These are phyloP conservation scores for Vitis rotundifolia DNA, from an alignment of 164 flowering plant species.

Conservation along the genomic window DNA sequence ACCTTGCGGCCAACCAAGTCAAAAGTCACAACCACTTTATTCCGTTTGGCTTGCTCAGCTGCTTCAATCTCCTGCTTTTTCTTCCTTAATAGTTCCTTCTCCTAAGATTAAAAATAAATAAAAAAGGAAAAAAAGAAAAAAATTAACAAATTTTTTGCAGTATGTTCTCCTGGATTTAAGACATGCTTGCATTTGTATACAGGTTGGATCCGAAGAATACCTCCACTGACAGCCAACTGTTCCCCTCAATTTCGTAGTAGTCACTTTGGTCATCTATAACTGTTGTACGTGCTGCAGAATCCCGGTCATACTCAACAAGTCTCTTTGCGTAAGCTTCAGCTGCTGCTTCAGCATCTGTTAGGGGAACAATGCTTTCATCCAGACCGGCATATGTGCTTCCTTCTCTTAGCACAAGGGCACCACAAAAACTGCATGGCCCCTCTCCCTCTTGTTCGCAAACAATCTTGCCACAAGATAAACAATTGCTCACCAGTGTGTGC, in stretches of 20 bases:
- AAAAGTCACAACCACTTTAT: slow-evolving; percentile 80
- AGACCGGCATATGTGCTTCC: slow-evolving; percentile 91
- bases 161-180: neutral
- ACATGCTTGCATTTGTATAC: neutral
- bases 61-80: slow-evolving; percentile 76
- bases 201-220: slow-evolving; percentile 27
- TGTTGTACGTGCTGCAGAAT: slow-evolving; percentile 90
- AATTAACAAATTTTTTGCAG: neutral
- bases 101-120: slow-evolving; percentile 39
- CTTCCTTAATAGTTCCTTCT: slow-evolving; percentile 81
- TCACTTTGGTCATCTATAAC: slow-evolving; percentile 99
- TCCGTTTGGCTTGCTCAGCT: slow-evolving; percentile 76
- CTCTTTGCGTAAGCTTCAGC: slow-evolving; percentile 96
- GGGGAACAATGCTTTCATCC: slow-evolving; percentile 48
- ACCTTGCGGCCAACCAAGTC: slow-evolving; percentile 99
- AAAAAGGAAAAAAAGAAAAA: neutral
- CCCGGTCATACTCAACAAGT: slow-evolving; percentile 85
- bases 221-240: slow-evolving; percentile 84
- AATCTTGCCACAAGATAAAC: slow-evolving; percentile 95
- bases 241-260: slow-evolving; percentile 86
- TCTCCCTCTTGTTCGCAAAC: slow-evolving; percentile 99
- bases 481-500: slow-evolving; percentile 84
- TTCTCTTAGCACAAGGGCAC: slow-evolving; percentile 84
- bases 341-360: slow-evolving; percentile 74
- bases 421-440: slow-evolving; percentile 94